Percentiles rank a stretch among this genome's conserved stretches.
Conservation (phyloP, 2,329 filamentous ascomycete genomes). For the Paramyrothecium sp. region DNA sequence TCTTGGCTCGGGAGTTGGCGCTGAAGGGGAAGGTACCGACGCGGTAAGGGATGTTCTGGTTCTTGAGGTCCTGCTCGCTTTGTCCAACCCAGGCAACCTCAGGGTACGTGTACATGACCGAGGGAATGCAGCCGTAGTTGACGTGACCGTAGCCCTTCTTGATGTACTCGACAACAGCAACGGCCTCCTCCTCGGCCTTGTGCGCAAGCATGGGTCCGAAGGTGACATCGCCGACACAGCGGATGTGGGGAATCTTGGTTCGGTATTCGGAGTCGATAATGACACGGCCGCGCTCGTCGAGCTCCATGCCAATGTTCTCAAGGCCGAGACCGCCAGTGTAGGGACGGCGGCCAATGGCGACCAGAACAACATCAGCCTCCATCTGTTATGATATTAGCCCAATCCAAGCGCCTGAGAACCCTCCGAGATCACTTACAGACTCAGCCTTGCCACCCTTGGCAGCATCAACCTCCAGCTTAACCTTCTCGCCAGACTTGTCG, state of each 20-base stretch:
- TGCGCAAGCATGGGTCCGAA: slow-evolving; percentile 99
- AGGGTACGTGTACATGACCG: slow-evolving; percentile 99
- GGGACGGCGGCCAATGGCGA: slow-evolving; percentile 92
- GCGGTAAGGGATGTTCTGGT: slow-evolving; percentile 85
- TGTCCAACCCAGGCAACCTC: slow-evolving; percentile 99
- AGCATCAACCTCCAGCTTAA: slow-evolving; percentile 84
- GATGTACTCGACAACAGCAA: slow-evolving; percentile 94
- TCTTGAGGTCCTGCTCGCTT: slow-evolving; percentile 94
- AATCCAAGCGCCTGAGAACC: not conserved
- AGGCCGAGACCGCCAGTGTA: slow-evolving; percentile 91
- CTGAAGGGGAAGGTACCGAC: slow-evolving; percentile 94
- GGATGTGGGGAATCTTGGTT: slow-evolving; percentile 96
- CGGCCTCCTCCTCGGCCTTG: slow-evolving; percentile 98
- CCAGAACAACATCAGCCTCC: slow-evolving; percentile 91
- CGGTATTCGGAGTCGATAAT: slow-evolving; percentile 99
- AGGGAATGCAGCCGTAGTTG: slow-evolving; percentile 97
- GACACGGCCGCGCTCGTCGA: slow-evolving; percentile 89
- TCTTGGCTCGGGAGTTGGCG: slow-evolving; percentile 98
- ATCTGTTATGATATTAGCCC: slow-evolving; percentile 53
- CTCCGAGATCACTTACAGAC: slow-evolving; percentile 57
- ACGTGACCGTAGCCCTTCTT: slow-evolving; percentile 98
- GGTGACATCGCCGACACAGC: slow-evolving; percentile 91
- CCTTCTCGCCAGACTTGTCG: slow-evolving; percentile 72
- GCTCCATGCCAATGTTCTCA: slow-evolving; percentile 89
- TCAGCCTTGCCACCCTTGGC: slow-evolving; percentile 96